phyloP scores from a whole-genome alignment of 371 early-diverging fungal genomes.

The Amoeboaphelidium protococcarum region DNA sequence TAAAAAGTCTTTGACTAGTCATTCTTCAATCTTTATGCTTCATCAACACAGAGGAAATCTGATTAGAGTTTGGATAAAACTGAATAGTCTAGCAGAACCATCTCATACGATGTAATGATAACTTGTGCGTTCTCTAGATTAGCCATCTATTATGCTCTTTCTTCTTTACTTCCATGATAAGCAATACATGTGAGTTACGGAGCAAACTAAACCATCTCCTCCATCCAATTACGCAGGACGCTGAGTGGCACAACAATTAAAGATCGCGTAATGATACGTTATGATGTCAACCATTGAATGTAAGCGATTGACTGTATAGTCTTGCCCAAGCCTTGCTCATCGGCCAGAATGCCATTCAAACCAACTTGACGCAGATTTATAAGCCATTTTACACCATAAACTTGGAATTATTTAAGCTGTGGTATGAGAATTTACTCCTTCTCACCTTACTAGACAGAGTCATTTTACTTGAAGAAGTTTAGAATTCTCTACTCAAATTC shows the following conservation, averaged over 20 bases:
- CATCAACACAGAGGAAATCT: constrained; percentile 76
- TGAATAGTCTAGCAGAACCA: no score
- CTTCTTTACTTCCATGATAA: constrained; percentile 34
- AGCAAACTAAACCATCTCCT: constrained; percentile 41
- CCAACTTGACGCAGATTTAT: constrained; percentile 87
- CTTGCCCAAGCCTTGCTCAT: constrained; percentile 42
- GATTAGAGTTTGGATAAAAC: no score
- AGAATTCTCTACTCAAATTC: no score
- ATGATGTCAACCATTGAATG: constrained; percentile 52
- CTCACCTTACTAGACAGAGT: no score
- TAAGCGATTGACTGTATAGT: constrained; percentile 91
- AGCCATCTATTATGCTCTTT: constrained; percentile 56
- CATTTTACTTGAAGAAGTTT: no score
- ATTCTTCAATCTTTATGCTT: constrained; percentile 75
- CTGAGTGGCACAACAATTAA: constrained; percentile 77
- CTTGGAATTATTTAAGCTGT: no score
- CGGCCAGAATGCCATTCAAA: constrained; percentile 55
- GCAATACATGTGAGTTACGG: constrained; percentile 67
- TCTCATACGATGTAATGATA: constrained; percentile 64
- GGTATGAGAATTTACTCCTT: no score
- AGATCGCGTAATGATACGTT: constrained; percentile 60
- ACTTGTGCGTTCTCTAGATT: constrained; percentile 32
- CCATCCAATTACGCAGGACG: constrained; percentile 80
- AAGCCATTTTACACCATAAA: constrained; percentile 96
- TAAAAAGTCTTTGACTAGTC: constrained; percentile 60